Base-by-base conservation (phyloP, 228 moss, liverwort and hornwort genomes). In the Sphagnum fallax region DNA sequence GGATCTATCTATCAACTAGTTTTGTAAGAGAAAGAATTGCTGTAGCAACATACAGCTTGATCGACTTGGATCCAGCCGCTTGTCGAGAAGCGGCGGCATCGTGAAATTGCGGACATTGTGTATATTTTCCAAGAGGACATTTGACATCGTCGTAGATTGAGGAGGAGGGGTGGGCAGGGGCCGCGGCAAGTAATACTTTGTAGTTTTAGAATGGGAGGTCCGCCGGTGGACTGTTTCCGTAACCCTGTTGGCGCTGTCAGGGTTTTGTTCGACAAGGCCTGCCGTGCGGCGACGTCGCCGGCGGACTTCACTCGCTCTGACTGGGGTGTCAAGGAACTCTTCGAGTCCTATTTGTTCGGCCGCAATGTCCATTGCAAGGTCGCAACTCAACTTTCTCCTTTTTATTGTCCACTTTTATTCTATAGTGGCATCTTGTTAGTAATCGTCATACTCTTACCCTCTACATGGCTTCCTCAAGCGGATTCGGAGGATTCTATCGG, bases 211-310 rank as follows among this genome's bases (percentile, higher is more conserved):
- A 89, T 89, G 89, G 89, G 86, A 57, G 86, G 89, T 6, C 86
- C 86, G 65, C 78, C 77, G 18, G 79, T 94, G 83, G 98, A 98
- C 72, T 78, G 87, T 70, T 79, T 90, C 53, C 78, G 83, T 67
- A 91, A 94, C 73, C 98, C 98, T 49, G 79, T 98, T 6, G 94
- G 98, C 5, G 92, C 89, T 6, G 86, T 98, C 52, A 79, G 90
- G 18, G 65, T 81, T 63, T 79, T 98, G 64, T 98, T 92, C 61
- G 89, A 92, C 61, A 87, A 81, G 51, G 81, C 81, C 16, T 89
- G 85, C 64, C 78, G 15, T 4, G 71, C 71, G 15, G 76, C 75
- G 18, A 69, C 76, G 70, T 77, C 76, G 49, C 67, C 74, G 16
- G 63, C 67, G 16, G 77, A 82, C 10, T 67, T 78, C 12, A 78